Evolutionary conservation across 345 rosid genomes (phyloP).

Genomic region (Melastoma malabathricum): DNA sequence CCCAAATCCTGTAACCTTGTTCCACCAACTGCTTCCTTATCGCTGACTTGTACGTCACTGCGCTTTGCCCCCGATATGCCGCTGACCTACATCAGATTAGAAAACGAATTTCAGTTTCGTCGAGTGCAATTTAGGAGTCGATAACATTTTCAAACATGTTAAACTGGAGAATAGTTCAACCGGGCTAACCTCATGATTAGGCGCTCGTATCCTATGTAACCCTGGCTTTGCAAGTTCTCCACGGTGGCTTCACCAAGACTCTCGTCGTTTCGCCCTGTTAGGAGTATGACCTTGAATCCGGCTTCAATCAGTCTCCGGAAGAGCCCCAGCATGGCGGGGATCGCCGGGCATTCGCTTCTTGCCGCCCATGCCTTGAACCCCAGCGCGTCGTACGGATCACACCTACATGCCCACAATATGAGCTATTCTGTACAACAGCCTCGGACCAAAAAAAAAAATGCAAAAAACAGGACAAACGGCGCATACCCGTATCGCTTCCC

Average conservation of each 20-base stretch:
- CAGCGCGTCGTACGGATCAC: conserved; percentile 67
- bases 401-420: conserved; percentile 19
- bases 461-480: too few relatives aligned
- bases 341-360: conserved; percentile 53
- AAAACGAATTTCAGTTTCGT: background rate
- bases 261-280: conserved; percentile 71
- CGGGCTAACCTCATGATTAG: conserved; percentile 49
- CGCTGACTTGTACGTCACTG: conserved; percentile 9
- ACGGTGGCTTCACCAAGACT: conserved; percentile 39
- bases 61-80: conserved; percentile 5
- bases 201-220: conserved; percentile 51
- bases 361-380: conserved; percentile 64
- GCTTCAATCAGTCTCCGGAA: conserved; percentile 24
- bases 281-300: conserved; percentile 60
- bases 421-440: too few relatives aligned
- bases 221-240: conserved; percentile 48
- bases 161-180: background rate
- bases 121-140: background rate
- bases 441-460: too few relatives aligned
- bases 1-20: conserved; percentile 15
- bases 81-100: background rate
- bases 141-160: background rate
- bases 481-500: conserved; percentile 64
- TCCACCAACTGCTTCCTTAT: conserved; percentile 11
- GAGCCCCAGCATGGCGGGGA: conserved; percentile 44